phyloP scores from a whole-genome alignment of 345 rosid species.

The rapeseed (Brassica napus) region Da-Ae NC_063439.1:7525501-7526000 shows the following conservation, averaged over 20 bases:
- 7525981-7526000: background rate
- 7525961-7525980: background rate
- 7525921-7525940: background rate
- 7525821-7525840: too few species aligned
- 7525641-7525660: too few species aligned
- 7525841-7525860: too few species aligned
- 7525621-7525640: background rate
- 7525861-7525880: too few species aligned
- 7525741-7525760: too few species aligned
- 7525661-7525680: background rate
- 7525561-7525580: background rate
- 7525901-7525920: background rate
- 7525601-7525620: background rate
- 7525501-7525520: background rate
- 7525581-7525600: background rate
- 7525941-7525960: background rate
- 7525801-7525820: too few species aligned
- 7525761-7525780: too few species aligned
- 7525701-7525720: too few species aligned
- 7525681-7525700: background rate
- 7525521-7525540: background rate
- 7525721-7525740: too few species aligned
- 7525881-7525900: background rate
- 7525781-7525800: too few species aligned
- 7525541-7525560: conserved; percentile 6